phyloP scores from a whole-genome alignment of 805 yeast species.

The Pichia ethanolica region DNA sequence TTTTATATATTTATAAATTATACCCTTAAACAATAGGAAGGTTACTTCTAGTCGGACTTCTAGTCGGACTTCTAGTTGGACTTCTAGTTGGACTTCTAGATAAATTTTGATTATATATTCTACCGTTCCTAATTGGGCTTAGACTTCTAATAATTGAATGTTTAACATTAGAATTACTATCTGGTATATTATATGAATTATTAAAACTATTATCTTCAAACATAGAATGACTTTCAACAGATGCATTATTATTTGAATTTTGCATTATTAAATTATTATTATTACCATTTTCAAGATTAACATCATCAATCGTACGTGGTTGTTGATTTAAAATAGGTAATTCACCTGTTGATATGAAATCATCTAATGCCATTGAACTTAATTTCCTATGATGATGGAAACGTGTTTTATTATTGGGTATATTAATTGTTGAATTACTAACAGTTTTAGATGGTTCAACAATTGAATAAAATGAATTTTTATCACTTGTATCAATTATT shows the following conservation, averaged over 20 bases:
- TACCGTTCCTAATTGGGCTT: conserved; percentile 4
- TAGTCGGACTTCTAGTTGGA: conserved; percentile 2
- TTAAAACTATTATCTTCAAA: conserved; percentile 11
- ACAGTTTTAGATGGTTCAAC: conserved; percentile 19
- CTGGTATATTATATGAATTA: conserved; percentile 12
- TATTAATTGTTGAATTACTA: conserved; percentile 5
- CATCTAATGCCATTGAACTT: conserved; percentile 22
- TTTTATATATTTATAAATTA: too few relatives aligned
- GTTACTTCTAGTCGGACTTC: conserved; percentile 2
- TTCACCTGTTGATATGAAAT: conserved; percentile 22
- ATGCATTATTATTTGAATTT: background rate
- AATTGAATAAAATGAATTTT: conserved; percentile 10
- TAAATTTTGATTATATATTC: background rate
- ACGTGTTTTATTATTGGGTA: conserved; percentile 13
- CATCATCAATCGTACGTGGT: conserved; percentile 2
- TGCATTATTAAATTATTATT: background rate
- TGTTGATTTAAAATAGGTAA: conserved; percentile 13
- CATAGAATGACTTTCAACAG: conserved; percentile 16
- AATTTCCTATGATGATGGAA: conserved; percentile 20
- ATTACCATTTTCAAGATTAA: background rate
- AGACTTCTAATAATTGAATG: conserved; percentile 3
- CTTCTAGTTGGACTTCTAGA: conserved; percentile 5
- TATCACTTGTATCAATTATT: background rate
- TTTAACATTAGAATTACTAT: background rate
- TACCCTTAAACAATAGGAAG: background rate